Conservation (phyloP, 192 early-diverging fungal species). For the Gigaspora rosea region DNA sequence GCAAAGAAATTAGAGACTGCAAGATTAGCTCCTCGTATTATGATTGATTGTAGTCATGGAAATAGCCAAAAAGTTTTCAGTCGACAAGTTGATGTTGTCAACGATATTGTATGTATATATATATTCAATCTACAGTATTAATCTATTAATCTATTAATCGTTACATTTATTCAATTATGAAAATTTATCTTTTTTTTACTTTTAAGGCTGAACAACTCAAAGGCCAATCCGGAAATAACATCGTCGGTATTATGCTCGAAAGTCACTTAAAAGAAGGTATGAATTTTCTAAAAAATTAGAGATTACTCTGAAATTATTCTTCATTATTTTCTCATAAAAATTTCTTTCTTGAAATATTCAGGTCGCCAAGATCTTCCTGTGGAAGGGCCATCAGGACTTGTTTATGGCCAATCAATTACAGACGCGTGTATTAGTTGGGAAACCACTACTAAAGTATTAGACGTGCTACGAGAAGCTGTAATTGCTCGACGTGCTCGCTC, state of each 20-base stretch:
- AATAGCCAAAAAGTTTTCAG: conserved; percentile 88
- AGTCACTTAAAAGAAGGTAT: conserved; percentile 85
- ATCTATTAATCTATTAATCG: neutral
- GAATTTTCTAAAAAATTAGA: conserved; percentile 41
- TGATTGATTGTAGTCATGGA: conserved; percentile 97
- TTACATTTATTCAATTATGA: neutral
- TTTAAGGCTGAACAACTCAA: conserved; percentile 16
- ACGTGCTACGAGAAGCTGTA: conserved; percentile 73
- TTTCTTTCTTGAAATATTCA: neutral
- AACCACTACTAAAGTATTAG: conserved; percentile 76
- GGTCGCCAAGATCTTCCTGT: conserved; percentile 70
- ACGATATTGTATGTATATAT: conserved; percentile 36
- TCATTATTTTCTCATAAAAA: neutral
- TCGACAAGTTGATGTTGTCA: conserved; percentile 81
- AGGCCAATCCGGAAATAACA: conserved; percentile 59
- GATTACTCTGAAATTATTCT: neutral
- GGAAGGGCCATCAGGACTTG: conserved; percentile 70
- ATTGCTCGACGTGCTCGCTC: conserved; percentile 58
- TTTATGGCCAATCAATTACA: conserved; percentile 88
- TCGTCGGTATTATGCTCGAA: conserved; percentile 97
- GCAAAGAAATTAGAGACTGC: conserved; percentile 62
- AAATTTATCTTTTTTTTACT: conserved; percentile 7
- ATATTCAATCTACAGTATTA: too few species aligned
- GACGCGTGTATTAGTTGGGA: conserved; percentile 95
- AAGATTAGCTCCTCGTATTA: conserved; percentile 62